Percentiles rank a stretch among this genome's conserved stretches.
Evolutionary conservation across 495 filamentous ascomycete species (phyloP).

Genomic region (Lophiotrema nucula): DNA sequence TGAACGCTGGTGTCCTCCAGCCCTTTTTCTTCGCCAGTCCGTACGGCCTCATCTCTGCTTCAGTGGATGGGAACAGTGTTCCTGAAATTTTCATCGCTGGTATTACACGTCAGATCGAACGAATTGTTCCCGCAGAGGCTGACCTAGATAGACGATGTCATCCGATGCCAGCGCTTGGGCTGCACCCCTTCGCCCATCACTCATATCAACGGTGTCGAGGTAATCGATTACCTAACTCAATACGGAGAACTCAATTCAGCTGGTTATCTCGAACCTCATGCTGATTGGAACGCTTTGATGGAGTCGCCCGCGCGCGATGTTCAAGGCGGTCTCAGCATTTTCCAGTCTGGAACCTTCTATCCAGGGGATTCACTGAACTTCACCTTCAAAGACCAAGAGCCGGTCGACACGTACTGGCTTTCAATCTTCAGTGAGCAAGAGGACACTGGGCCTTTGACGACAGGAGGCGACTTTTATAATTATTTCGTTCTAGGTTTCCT

Average conservation of each 20-base stretch:
- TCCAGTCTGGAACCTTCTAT: conserved; percentile 46
- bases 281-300: conserved; percentile 56
- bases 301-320: conserved; percentile 46
- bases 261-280: conserved; percentile 49
- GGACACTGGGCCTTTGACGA: conserved; percentile 46
- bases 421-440: conserved; percentile 43
- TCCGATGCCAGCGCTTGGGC: conserved; percentile 43
- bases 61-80: conserved; percentile 49
- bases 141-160: conserved; percentile 33
- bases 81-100: conserved; percentile 49
- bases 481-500: conserved; percentile 26
- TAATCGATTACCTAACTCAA: conserved; percentile 43
- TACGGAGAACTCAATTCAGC: conserved; percentile 45
- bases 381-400: conserved; percentile 43
- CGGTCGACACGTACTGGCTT: conserved; percentile 36
- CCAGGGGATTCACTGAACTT: conserved; percentile 48
- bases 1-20: conserved; percentile 45
- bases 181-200: conserved; percentile 41
- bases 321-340: conserved; percentile 41
- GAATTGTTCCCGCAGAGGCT: background rate
- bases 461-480: conserved; percentile 45
- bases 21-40: conserved; percentile 50
- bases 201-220: conserved; percentile 48
- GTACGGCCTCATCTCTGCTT: conserved; percentile 48
- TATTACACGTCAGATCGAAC: conserved; percentile 13